Evolutionary conservation across 2,329 filamentous ascomycete species (phyloP), one percentile per base, ranked within the genome.

Genomic region (Fusarium concolor): DNA sequence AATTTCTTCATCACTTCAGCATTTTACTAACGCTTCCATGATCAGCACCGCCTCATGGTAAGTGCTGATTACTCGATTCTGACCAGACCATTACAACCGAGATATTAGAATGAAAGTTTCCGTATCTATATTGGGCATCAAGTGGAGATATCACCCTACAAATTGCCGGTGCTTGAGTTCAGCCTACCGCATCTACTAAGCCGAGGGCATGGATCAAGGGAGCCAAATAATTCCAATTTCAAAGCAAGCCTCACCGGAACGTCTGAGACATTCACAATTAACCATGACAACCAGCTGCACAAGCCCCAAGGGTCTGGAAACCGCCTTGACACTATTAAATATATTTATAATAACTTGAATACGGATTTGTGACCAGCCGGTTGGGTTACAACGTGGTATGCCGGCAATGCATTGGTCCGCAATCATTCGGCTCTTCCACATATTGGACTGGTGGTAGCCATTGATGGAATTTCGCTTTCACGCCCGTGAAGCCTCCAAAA

Each of bases 181-280:
- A 42, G 41, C 22, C 60, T 43, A 18, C 26, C 35, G 26, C 51
- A 46, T 38, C 17, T 38, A 29, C 28, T 29, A 20, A 37, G 38
- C 24, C 41, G 45, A 26, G 43, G 37, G 31, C 60, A 52, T 52
- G 59, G 35, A 38, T 59, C 20, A 31, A 18, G 41, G 44, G 41
- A 47, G 45, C 46, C 26, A 37, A 39, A 28, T 57, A 52, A 43
- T 28, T 29, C 29, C 45, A 64, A 64, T 64, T 64, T 46, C 52
- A 26, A 24, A 64, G 37, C 61, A 47, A 64, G 59, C 61, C 61
- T 65, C 61, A 65, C 61, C 61, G 60, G 31, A 64, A 22, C 15
- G 46, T 53, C 61, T 64, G 53, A 64, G 60, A 64, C 61, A 64
- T 53, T 39, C 45, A 46, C 45, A 46, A 53, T 59, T 29, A 35